Conservation (phyloP, 2,329 filamentous ascomycete species). For the Rutstroemia sp. region DNA sequence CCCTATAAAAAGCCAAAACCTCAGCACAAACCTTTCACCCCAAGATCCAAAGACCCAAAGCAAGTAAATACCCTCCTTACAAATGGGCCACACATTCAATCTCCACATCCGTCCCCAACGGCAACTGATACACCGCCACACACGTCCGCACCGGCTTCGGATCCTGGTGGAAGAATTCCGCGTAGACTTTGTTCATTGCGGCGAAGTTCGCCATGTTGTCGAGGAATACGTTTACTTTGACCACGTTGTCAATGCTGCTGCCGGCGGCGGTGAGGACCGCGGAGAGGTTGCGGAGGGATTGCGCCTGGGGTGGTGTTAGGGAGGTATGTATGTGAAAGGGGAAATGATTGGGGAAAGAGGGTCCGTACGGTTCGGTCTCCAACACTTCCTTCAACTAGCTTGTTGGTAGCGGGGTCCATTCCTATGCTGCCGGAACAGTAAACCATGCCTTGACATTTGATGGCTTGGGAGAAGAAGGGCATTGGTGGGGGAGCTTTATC, state of each 20-base stretch:
- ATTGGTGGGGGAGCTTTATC: slow-evolving; percentile 39
- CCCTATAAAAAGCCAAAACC: too few relatives aligned
- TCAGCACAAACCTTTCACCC: background rate
- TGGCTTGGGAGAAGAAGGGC: slow-evolving; percentile 52
- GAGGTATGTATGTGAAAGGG: background rate
- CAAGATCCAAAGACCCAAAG: background rate
- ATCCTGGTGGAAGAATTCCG: slow-evolving; percentile 38
- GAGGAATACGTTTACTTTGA: slow-evolving; percentile 63
- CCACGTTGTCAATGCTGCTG: slow-evolving; percentile 49
- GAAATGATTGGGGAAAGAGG: background rate
- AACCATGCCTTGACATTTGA: slow-evolving; percentile 58
- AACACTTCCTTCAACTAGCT: slow-evolving; percentile 49
- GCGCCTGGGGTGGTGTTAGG: slow-evolving; percentile 31
- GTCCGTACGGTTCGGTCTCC: slow-evolving; percentile 42
- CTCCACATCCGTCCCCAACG: slow-evolving; percentile 43
- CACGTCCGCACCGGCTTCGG: slow-evolving; percentile 43
- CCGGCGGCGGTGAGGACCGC: slow-evolving; percentile 54
- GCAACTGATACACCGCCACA: slow-evolving; percentile 44
- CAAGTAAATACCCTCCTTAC: slow-evolving; percentile 16
- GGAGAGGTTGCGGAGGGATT: slow-evolving; percentile 51
- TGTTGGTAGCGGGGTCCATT: slow-evolving; percentile 45
- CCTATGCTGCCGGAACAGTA: slow-evolving; percentile 62
- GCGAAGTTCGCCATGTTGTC: slow-evolving; percentile 58
- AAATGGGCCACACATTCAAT: slow-evolving; percentile 43
- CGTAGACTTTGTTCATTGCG: slow-evolving; percentile 49